These are phyloP conservation scores for Moniliophthora roreri DNA, from an alignment of 1,284 basidiomycete species.

Conservation along the genomic window DNA sequence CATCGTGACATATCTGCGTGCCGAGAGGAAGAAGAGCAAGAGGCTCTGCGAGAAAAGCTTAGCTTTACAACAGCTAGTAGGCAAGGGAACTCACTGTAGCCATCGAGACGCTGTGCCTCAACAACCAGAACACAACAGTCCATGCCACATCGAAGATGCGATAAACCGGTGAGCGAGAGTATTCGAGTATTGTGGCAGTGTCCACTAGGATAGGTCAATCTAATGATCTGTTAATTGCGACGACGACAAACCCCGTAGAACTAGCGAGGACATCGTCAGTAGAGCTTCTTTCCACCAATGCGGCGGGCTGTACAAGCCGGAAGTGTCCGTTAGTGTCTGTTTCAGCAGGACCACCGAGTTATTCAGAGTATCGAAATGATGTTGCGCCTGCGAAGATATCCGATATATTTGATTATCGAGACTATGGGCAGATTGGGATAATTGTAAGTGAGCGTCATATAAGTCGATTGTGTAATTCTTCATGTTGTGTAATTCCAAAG, in stretches of 20 bases:
- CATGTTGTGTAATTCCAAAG: neutral
- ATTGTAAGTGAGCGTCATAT: neutral
- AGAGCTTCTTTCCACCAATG: neutral
- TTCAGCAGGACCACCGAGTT: neutral
- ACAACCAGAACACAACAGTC: neutral
- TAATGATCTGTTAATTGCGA: no score
- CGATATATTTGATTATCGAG: neutral
- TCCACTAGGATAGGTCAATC: neutral
- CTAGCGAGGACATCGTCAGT: neutral
- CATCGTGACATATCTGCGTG: neutral
- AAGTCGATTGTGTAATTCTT: neutral
- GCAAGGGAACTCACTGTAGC: neutral
- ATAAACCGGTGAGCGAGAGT: no score
- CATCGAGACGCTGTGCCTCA: neutral
- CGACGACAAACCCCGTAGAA: neutral
- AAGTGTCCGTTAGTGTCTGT: neutral
- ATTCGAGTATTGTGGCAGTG: neutral
- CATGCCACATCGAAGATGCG: no score
- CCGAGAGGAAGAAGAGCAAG: neutral
- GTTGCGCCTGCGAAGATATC: neutral
- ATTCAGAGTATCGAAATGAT: neutral
- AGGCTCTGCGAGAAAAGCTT: neutral
- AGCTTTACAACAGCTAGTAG: neutral
- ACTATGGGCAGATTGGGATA: neutral
- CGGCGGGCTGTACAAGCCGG: neutral